Conservation (phyloP, 2,329 filamentous ascomycete genomes). For the Zalaria sp. region DNA sequence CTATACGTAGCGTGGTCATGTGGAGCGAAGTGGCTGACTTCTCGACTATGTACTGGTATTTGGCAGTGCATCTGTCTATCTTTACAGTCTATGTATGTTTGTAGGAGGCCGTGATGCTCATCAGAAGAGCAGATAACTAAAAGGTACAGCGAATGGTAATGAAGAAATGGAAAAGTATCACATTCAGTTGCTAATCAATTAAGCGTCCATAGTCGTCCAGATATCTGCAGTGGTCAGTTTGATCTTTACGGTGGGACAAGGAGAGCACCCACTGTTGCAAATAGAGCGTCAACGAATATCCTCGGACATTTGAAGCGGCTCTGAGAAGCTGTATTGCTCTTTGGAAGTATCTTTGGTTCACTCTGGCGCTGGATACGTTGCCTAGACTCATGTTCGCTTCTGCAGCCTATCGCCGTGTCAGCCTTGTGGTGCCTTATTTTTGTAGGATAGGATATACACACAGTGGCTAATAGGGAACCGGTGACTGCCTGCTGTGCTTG, state of each 20-base stretch:
- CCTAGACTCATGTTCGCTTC: constrained; percentile 40
- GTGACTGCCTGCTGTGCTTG: constrained; percentile 21
- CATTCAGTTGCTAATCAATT: constrained; percentile 4
- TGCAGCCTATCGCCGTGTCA: constrained; percentile 24
- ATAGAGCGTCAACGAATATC: constrained; percentile 29
- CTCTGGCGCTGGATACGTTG: constrained; percentile 31
- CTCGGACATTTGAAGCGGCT: constrained; percentile 25
- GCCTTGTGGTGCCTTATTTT: too few species aligned
- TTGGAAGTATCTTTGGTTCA: constrained; percentile 30
- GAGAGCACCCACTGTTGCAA: constrained; percentile 28
- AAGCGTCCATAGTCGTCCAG: constrained; percentile 30
- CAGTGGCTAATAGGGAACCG: constrained; percentile 16
- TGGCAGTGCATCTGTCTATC: too few species aligned
- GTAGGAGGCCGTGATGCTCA: too few species aligned
- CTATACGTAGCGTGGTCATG: too few species aligned
- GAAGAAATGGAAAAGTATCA: too few species aligned
- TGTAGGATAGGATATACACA: too few species aligned
- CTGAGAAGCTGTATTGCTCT: constrained; percentile 33
- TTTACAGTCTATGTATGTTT: too few species aligned
- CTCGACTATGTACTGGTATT: too few species aligned
- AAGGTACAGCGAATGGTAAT: too few species aligned
- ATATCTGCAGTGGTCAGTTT: constrained; percentile 18
- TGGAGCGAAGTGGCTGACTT: too few species aligned
- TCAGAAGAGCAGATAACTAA: too few species aligned
- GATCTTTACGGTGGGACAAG: background rate